A percentile compares a stretch with the other conserved stretches of the same genome.
Conservation (phyloP, 805 yeast genomes). For the Wickerhamomyces sydowiorum region DNA sequence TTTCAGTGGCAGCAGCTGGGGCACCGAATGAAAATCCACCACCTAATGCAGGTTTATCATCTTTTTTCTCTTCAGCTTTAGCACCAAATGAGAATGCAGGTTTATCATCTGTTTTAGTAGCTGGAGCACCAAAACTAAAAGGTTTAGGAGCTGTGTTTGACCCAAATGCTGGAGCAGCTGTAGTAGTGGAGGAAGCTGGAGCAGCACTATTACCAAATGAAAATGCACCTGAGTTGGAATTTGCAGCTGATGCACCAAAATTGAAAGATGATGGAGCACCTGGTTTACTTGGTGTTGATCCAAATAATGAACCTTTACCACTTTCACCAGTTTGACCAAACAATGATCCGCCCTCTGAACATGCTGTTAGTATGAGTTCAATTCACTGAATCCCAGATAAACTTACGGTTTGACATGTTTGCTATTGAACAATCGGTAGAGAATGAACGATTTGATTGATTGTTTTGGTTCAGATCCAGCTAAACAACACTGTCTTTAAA, state of each 20-base stretch:
- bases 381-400: background rate
- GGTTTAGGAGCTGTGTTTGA: constrained; percentile 3
- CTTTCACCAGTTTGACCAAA: constrained; percentile 16
- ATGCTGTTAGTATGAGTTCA: background rate
- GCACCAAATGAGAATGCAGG: constrained; percentile 17
- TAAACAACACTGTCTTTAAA: too few relatives aligned
- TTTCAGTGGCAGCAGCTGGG: background rate
- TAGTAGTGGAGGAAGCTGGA: too few relatives aligned
- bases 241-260: constrained; percentile 3
- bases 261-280: constrained; percentile 7
- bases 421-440: too few relatives aligned
- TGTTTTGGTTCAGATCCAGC: too few relatives aligned
- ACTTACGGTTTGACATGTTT: background rate
- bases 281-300: constrained; percentile 18
- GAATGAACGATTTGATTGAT: too few relatives aligned
- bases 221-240: background rate
- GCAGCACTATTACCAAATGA: background rate
- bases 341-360: constrained; percentile 1
- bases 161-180: too few relatives aligned
- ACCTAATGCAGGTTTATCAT: background rate
- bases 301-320: constrained; percentile 22
- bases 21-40: constrained; percentile 2
- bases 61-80: constrained; percentile 1
- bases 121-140: constrained; percentile 5
- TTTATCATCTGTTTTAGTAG: constrained; percentile 8